phyloP scores from a whole-genome alignment of 1,284 basidiomycete genomes.

The Takashimella koratensis region DNA sequence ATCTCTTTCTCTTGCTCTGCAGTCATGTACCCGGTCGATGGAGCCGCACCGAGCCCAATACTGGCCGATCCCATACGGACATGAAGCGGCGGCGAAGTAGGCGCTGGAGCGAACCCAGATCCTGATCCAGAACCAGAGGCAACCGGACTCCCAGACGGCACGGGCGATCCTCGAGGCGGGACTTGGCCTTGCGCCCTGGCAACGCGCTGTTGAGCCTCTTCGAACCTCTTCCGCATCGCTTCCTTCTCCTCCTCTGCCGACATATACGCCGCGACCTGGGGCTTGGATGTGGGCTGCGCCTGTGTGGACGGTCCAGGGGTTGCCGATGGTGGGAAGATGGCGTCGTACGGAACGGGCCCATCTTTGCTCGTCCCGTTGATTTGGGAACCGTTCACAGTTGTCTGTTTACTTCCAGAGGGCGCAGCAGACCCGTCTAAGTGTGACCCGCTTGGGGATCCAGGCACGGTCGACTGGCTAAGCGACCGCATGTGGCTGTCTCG shows the following conservation, averaged over 20 bases:
- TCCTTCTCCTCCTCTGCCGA: constrained; percentile 24
- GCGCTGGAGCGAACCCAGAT: neutral
- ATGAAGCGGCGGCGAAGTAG: neutral
- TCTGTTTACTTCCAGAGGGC: neutral
- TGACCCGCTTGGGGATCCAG: neutral
- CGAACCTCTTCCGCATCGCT: constrained; percentile 20
- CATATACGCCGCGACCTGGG: constrained; percentile 2
- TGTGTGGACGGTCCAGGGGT: neutral
- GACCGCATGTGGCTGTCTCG: neutral
- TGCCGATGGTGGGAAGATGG: constrained; percentile 1
- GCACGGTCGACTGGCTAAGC: neutral
- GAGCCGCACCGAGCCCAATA: neutral
- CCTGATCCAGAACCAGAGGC: constrained; percentile 6
- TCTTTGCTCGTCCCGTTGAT: neutral
- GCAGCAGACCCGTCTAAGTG: neutral
- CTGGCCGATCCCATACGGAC: neutral
- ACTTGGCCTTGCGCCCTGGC: constrained; percentile 14
- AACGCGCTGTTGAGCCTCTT: constrained; percentile 53
- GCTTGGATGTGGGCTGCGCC: neutral
- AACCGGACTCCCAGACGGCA: neutral
- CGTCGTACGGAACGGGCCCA: constrained; percentile 15
- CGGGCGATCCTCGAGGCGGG: too few species aligned
- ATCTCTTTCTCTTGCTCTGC: constrained; percentile 33
- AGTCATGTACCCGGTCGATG: constrained; percentile 4
- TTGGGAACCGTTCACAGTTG: neutral